A percentile compares a stretch with the other conserved stretches of the same genome.
phyloP scores from a whole-genome alignment of 2,329 filamentous ascomycete genomes.

The Beauveria sp. region DNA sequence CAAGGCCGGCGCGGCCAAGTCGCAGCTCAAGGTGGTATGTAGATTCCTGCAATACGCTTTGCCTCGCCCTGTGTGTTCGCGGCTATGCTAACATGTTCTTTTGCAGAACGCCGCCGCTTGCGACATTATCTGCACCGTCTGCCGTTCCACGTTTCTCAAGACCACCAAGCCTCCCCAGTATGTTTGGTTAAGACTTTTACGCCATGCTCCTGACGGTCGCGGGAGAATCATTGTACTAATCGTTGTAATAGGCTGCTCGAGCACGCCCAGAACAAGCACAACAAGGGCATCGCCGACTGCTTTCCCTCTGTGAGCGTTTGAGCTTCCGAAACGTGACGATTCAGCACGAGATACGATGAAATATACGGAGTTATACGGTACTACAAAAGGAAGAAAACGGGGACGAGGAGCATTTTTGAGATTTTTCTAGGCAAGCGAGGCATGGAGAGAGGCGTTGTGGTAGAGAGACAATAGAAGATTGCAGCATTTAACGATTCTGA shows the following conservation, averaged over 20 bases:
- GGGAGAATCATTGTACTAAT: not conserved
- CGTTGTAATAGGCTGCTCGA: slow-evolving; percentile 47
- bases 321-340: slow-evolving; percentile 15
- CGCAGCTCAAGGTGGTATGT: slow-evolving; percentile 61
- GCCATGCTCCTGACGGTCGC: no score
- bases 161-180: slow-evolving; percentile 67
- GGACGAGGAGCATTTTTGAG: not conserved
- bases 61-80: not conserved
- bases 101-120: slow-evolving; percentile 62
- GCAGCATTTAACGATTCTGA: not conserved
- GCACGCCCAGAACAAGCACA: slow-evolving; percentile 71
- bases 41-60: no score
- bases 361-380: slow-evolving; percentile 2
- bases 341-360: slow-evolving; percentile 4
- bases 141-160: slow-evolving; percentile 72
- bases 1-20: slow-evolving; percentile 48
- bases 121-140: slow-evolving; percentile 68
- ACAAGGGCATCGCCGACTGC: slow-evolving; percentile 62
- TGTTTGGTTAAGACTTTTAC: slow-evolving; percentile 20
- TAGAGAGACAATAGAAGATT: not conserved
- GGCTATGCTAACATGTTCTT: not conserved
- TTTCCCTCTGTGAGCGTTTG: slow-evolving; percentile 43
- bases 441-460: slow-evolving; percentile 1
- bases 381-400: not conserved
- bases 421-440: slow-evolving; percentile 1